Percentiles rank a stretch among this genome's conserved stretches.
phyloP scores from a whole-genome alignment of 2,329 filamentous ascomycete genomes.

The Hypoxylon sp. region DNA sequence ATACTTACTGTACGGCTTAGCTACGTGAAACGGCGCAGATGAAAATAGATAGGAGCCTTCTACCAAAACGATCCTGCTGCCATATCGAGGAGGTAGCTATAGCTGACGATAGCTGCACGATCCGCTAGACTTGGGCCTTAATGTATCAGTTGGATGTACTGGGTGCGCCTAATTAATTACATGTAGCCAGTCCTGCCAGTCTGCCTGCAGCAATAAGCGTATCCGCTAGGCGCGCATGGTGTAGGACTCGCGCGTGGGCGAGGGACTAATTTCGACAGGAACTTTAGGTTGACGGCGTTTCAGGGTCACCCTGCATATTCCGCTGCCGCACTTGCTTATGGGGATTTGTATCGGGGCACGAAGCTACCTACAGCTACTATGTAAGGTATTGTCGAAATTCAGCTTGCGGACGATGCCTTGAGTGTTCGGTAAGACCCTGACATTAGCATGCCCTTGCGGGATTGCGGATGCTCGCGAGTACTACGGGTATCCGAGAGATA shows the following conservation, averaged over 20 bases:
- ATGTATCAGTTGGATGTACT: conserved; percentile 3
- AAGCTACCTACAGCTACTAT: no score
- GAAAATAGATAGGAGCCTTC: not conserved
- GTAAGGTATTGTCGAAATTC: not conserved
- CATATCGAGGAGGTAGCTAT: conserved; percentile 1
- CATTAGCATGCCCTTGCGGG: no score
- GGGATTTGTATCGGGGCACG: conserved; percentile 9
- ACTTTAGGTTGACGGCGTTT: conserved; percentile 22
- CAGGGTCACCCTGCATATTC: conserved; percentile 30
- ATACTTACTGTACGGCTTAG: no score
- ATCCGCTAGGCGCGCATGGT: not conserved
- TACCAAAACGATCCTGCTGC: not conserved
- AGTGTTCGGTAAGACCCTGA: not conserved
- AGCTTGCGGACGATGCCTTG: not conserved
- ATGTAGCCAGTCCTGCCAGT: no score
- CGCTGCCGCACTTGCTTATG: conserved; percentile 23
- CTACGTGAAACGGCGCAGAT: conserved; percentile 19
- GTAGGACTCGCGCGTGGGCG: not conserved
- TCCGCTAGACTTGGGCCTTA: conserved; percentile 4
- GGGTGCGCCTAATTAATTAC: no score
- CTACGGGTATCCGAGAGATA: no score
- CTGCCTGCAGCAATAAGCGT: conserved; percentile 5
- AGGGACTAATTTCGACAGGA: conserved; percentile 4
- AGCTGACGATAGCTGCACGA: not conserved
- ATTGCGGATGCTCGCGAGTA: no score